Evolutionary conservation across 2,329 filamentous ascomycete species (phyloP).

Genomic region (Penicillium sp.): DNA sequence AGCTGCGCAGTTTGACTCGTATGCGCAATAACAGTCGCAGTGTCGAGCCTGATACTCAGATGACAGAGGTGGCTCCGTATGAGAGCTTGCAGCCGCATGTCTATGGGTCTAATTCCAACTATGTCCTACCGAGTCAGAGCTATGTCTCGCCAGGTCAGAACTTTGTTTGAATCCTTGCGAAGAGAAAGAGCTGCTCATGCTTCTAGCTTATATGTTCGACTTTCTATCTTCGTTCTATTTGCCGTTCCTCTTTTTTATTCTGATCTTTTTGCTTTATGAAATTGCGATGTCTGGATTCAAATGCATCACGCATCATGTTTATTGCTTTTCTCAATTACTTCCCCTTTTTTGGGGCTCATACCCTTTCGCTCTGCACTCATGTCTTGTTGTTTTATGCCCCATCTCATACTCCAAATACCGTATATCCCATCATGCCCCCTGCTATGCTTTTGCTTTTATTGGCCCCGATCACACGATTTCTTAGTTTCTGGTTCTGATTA

Average conservation of each 20-base stretch:
- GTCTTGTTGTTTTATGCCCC: neutral
- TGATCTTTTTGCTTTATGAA: conserved; percentile 4
- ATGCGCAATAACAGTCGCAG: conserved; percentile 61
- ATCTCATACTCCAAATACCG: conserved; percentile 3
- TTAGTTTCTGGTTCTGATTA: neutral
- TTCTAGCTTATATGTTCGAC: too few relatives aligned
- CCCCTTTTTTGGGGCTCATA: conserved; percentile 12
- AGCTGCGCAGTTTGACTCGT: conserved; percentile 56
- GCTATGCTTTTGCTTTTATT: neutral
- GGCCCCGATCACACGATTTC: neutral
- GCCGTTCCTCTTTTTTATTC: neutral
- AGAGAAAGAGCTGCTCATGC: neutral
- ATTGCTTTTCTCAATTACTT: conserved; percentile 1
- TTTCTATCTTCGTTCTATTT: neutral
- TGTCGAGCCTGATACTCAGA: conserved; percentile 25
- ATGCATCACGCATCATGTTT: conserved; percentile 7
- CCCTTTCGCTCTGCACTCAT: conserved; percentile 10
- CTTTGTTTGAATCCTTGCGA: neutral
- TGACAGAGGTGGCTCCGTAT: conserved; percentile 25
- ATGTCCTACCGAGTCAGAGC: conserved; percentile 16
- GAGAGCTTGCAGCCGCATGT: conserved; percentile 27
- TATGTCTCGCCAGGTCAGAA: conserved; percentile 11
- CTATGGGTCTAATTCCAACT: conserved; percentile 12
- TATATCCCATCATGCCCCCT: neutral
- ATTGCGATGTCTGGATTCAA: conserved; percentile 6